Base-by-base conservation (phyloP, 352 stramenopile species). In the Phytopythium sindhum region DNA sequence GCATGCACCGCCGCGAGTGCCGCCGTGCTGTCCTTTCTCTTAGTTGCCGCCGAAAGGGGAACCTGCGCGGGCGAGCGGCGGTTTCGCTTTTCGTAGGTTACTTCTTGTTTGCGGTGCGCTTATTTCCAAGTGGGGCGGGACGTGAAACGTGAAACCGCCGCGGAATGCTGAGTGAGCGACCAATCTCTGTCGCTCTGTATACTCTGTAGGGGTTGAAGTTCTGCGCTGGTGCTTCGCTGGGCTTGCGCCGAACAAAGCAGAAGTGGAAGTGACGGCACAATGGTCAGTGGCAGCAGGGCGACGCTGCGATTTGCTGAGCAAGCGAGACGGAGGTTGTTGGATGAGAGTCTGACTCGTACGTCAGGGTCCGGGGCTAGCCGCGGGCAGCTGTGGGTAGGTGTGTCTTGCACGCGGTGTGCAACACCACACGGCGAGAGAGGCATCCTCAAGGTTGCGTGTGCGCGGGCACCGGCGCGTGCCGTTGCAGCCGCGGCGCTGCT, bases 381-480 rank as follows among this genome's bases (percentile, higher is more conserved):
- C 33, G 33, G 33, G 33, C 33, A 39, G 10, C 33, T 39, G 33
- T 39, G 33, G 33, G 33, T 39, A 10, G 33, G 33, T 39, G 33
- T 10, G 33, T 50, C 44, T 53, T 11, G 9, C n/a, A 11, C 47
- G 26, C 10, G 12, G 24, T 23, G 26, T 56, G 24, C 51, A 42
- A 57, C 51, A 23, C 24, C 51, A 39, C 53, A 29, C 50, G 45
- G 23, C 7, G 45, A 26, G 45, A 31, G 23, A 26, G 45, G 45
- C 45, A 31, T 53, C 52, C 31, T 44, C 29, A 45, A 59, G 31
- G 31, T 44, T 44, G 29, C 53, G n/a, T 57, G 52, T 8, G 29
- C 28, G 26, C 12, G 14, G 19, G 51, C 29, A 23, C n/a, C 17
- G n/a, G 53, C 53, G 53, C 53, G 53, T 59, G 53, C 21, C 31